Conservation (phyloP, 257 asterid genomes). For the Gynochthodes officinalis region DNA sequence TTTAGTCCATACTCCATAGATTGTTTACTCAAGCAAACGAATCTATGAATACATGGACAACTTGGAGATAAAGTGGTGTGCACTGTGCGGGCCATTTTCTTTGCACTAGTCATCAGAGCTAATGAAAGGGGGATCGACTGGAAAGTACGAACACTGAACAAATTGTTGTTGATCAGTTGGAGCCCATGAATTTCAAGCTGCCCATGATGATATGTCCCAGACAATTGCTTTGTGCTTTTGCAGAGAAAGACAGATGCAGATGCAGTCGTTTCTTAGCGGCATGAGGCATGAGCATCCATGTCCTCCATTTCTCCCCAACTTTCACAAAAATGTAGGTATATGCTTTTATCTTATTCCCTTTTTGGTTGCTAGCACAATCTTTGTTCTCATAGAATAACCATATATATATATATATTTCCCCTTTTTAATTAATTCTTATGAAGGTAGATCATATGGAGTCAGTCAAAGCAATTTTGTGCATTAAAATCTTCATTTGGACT, state of each 20-base stretch:
- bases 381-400: too few relatives aligned
- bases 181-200: constrained; percentile 28
- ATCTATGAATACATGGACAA: too few relatives aligned
- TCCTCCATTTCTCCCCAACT: constrained; percentile 12
- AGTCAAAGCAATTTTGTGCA: too few relatives aligned
- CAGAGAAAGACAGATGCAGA: constrained; percentile 10
- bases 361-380: not conserved
- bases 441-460: too few relatives aligned
- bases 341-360: not conserved
- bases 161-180: constrained; percentile 15
- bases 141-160: constrained; percentile 1
- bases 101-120: not conserved
- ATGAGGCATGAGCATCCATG: constrained; percentile 34
- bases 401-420: too few relatives aligned
- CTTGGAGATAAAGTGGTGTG: too few relatives aligned
- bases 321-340: constrained; percentile 16
- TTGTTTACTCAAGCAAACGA: too few relatives aligned
- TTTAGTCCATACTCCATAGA: too few relatives aligned
- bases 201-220: constrained; percentile 37
- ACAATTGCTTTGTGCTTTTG: constrained; percentile 11
- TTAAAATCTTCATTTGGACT: not conserved
- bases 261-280: constrained; percentile 10
- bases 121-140: too few relatives aligned
- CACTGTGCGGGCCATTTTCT: not conserved
- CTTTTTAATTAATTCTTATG: too few relatives aligned